A percentile compares a stretch with the other conserved stretches of the same genome.
phyloP scores from a whole-genome alignment of 2,329 filamentous ascomycete species.

The Xylariaceae sp. region DNA sequence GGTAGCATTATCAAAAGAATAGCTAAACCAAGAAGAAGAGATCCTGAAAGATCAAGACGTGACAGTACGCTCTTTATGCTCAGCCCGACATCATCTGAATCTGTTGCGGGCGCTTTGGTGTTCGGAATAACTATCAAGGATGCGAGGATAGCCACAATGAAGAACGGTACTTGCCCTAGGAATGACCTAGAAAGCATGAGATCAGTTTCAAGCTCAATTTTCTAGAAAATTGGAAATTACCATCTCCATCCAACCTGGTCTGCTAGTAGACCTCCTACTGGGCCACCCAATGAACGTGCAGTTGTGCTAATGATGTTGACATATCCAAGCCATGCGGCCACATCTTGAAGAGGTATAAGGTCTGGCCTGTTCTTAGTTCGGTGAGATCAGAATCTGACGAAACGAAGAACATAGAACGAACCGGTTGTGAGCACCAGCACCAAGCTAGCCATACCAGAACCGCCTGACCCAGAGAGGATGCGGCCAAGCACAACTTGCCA shows the following conservation, averaged over 20 bases:
- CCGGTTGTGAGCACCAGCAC: slow-evolving; percentile 51
- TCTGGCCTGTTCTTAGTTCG: slow-evolving; percentile 31
- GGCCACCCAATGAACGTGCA: slow-evolving; percentile 49
- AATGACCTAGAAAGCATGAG: slow-evolving; percentile 44
- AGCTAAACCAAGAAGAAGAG: slow-evolving; percentile 38
- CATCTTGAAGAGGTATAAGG: slow-evolving; percentile 48
- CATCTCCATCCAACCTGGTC: slow-evolving; percentile 64
- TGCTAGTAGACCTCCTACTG: slow-evolving; percentile 57
- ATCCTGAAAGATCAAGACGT: slow-evolving; percentile 58
- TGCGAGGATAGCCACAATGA: slow-evolving; percentile 44
- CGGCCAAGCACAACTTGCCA: slow-evolving; percentile 47
- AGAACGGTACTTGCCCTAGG: slow-evolving; percentile 53
- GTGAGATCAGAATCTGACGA: no score
- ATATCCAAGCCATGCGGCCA: slow-evolving; percentile 51
- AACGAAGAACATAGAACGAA: slow-evolving; percentile 17
- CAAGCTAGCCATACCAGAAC: slow-evolving; percentile 47
- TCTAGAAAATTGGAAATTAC: slow-evolving; percentile 32
- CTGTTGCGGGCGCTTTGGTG: slow-evolving; percentile 11
- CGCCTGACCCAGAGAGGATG: slow-evolving; percentile 48
- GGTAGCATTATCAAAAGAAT: slow-evolving; percentile 37
- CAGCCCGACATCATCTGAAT: slow-evolving; percentile 9
- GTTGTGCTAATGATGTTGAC: slow-evolving; percentile 50
- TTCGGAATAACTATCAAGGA: slow-evolving; percentile 35
- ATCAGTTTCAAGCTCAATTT: neutral
- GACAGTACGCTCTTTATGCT: slow-evolving; percentile 36